These are phyloP conservation scores for Annulohypoxylon nitens DNA, from an alignment of 495 filamentous ascomycete genomes.

Conservation along the genomic window DNA sequence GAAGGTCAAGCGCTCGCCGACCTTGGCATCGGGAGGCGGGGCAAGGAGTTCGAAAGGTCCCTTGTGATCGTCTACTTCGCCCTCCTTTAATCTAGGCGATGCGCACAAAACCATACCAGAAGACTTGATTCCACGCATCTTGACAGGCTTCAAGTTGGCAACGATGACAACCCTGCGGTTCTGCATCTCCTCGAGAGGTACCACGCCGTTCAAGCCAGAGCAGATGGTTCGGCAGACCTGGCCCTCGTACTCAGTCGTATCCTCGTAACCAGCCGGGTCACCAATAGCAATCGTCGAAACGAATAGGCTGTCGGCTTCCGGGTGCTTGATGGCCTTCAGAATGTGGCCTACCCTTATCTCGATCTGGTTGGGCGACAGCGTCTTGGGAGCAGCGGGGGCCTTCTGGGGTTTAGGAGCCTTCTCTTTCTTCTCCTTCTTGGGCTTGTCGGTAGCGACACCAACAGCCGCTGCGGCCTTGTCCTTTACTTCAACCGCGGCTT, in stretches of 20 bases:
- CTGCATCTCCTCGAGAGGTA: constrained; percentile 97
- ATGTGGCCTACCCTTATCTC: constrained; percentile 98
- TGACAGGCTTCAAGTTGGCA: constrained; percentile 98
- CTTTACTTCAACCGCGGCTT: constrained; percentile 56
- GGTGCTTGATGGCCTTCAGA: constrained; percentile 92
- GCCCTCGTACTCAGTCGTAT: constrained; percentile 87
- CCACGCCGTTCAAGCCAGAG: constrained; percentile 91
- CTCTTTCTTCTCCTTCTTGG: constrained; percentile 90
- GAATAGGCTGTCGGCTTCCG: constrained; percentile 94
- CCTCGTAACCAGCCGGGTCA: constrained; percentile 85
- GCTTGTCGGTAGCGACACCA: constrained; percentile 61
- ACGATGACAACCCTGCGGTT: constrained; percentile 92
- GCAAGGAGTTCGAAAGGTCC: constrained; percentile 93
- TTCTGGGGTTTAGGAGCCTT: constrained; percentile 79
- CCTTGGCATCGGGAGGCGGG: constrained; percentile 81
- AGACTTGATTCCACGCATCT: constrained; percentile 97
- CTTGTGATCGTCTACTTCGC: constrained; percentile 83
- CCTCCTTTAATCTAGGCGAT: constrained; percentile 81
- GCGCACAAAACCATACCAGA: constrained; percentile 96
- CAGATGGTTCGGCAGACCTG: constrained; percentile 94
- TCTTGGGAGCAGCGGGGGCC: constrained; percentile 73
- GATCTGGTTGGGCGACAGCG: constrained; percentile 85
- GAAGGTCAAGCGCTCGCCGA: constrained; percentile 90
- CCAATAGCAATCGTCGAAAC: constrained; percentile 98
- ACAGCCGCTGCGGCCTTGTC: constrained; percentile 59